Conservation (phyloP, 2,329 filamentous ascomycete genomes). For the Botryotinia convoluta region DNA sequence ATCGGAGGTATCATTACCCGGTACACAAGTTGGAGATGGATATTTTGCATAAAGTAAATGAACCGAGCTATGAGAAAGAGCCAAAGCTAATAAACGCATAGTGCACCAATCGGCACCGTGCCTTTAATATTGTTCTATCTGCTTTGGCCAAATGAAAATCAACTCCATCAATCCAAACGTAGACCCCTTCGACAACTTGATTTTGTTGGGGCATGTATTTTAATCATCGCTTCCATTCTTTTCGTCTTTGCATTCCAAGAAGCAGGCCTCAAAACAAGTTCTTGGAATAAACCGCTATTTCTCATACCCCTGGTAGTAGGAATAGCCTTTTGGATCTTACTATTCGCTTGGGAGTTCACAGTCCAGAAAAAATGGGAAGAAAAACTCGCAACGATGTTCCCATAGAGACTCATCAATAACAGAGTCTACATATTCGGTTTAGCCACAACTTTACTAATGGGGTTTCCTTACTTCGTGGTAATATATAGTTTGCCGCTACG, state of each 20-base stretch:
- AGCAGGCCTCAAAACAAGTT: conserved; percentile 26
- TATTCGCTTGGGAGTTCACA: conserved; percentile 44
- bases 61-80: not conserved
- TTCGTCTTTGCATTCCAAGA: conserved; percentile 57
- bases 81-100: conserved; percentile 28
- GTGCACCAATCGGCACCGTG: conserved; percentile 49
- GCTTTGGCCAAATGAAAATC: conserved; percentile 48
- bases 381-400: conserved; percentile 28
- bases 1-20: conserved; percentile 31
- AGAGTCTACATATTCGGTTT: conserved; percentile 27
- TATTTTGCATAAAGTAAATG: not conserved
- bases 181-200: conserved; percentile 45
- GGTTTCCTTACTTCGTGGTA: conserved; percentile 57
- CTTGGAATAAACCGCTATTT: conserved; percentile 46
- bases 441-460: conserved; percentile 53
- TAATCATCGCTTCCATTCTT: conserved; percentile 53
- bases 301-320: conserved; percentile 45
- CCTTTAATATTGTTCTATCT: conserved; percentile 49
- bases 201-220: conserved; percentile 51
- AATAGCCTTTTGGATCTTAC: conserved; percentile 38
- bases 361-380: conserved; percentile 33
- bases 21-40: conserved; percentile 29
- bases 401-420: conserved; percentile 24
- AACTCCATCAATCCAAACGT: conserved; percentile 45
- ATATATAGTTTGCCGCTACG: conserved; percentile 58